Evolutionary conservation across 306 rosid species (phyloP), one percentile per base, ranked within the genome.

Genomic region (Ceratonia siliqua): DNA sequence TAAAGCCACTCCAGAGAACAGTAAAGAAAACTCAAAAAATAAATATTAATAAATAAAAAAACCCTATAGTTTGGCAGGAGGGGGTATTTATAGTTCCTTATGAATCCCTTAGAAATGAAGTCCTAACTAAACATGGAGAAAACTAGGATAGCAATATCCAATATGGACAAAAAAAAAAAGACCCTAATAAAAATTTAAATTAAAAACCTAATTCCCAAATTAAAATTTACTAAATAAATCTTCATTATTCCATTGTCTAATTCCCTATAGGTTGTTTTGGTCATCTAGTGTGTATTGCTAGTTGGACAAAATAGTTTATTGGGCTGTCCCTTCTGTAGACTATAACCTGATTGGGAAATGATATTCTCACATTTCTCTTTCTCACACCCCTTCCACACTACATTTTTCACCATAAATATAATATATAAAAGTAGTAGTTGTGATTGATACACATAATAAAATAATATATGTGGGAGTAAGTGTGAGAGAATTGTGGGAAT

Each of bases 41-140:
- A 53, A 43, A 13, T 18, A 59, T 43, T 49, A 67, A 6, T 27
- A 12, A 24, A 41, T 39, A 24, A 39, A 70, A 36, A 53, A 24
- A 24, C 50, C 52, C 13, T 7, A 14, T 5, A 57, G 49, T 59
- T 59, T 73, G 36, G 20, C 6, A 46, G 12, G 36, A 20, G 56
- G 13, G 38, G 21, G n/a, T 56, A 41, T 56, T 55, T 45, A 20
- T 45, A 59, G 57, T 28, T 39, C 24, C 1, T 46, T 33, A 45
- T n/a, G 45, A 59, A 73, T 61, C 18, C 70, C 57, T 42, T 27
- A 57, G 46, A 28, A 57, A 25, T 71, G 8, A 24, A 39, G 42
- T 41, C 21, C 50, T 38, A 39, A 1, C n/a, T 43, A 42, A 28
- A 72, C 5, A 11, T 0, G 30, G 22, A 42, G 46, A 42, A 73